These are phyloP conservation scores for Onygena corvina DNA, from an alignment of 2,329 filamentous ascomycete genomes.

Conservation along the genomic window DNA sequence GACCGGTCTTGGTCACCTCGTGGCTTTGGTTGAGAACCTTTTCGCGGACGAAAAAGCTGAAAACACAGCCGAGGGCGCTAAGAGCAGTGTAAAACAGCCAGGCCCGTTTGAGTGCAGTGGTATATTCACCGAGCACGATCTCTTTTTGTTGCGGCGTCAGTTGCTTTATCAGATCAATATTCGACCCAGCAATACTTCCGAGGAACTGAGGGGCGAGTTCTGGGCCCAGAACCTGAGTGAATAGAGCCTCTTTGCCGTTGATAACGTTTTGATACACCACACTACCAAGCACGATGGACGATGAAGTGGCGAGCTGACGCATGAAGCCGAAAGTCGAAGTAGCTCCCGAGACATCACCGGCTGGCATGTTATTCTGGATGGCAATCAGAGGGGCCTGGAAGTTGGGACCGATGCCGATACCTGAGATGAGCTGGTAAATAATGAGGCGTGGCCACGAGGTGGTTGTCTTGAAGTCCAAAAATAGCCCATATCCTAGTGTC, in stretches of 20 bases:
- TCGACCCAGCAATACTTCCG: slow-evolving; percentile 18
- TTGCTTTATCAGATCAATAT: slow-evolving; percentile 26
- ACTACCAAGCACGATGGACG: slow-evolving; percentile 48
- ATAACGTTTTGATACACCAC: slow-evolving; percentile 37
- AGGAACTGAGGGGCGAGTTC: slow-evolving; percentile 13
- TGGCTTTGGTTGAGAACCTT: slow-evolving; percentile 32
- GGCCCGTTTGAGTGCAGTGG: slow-evolving; percentile 35
- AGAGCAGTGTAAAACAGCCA: slow-evolving; percentile 41
- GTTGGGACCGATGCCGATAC: slow-evolving; percentile 51
- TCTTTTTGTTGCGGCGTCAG: slow-evolving; percentile 21
- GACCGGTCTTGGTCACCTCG: slow-evolving; percentile 34
- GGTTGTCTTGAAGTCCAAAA: slow-evolving; percentile 45
- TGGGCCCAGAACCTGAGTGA: slow-evolving; percentile 12
- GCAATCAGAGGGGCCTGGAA: slow-evolving; percentile 53
- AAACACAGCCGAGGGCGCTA: slow-evolving; percentile 26
- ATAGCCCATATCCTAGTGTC: slow-evolving; percentile 54
- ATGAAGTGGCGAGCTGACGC: slow-evolving; percentile 45
- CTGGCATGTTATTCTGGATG: slow-evolving; percentile 50
- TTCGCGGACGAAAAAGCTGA: slow-evolving; percentile 31
- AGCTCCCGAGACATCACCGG: slow-evolving; percentile 50
- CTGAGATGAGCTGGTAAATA: slow-evolving; percentile 47
- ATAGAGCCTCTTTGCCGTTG: slow-evolving; percentile 13
- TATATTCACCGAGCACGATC: slow-evolving; percentile 34
- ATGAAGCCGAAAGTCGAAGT: slow-evolving; percentile 52
- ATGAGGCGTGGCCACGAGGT: slow-evolving; percentile 41